Evolutionary conservation across 352 stramenopile genomes (phyloP).

Genomic region (Pythium plurisporium): DNA sequence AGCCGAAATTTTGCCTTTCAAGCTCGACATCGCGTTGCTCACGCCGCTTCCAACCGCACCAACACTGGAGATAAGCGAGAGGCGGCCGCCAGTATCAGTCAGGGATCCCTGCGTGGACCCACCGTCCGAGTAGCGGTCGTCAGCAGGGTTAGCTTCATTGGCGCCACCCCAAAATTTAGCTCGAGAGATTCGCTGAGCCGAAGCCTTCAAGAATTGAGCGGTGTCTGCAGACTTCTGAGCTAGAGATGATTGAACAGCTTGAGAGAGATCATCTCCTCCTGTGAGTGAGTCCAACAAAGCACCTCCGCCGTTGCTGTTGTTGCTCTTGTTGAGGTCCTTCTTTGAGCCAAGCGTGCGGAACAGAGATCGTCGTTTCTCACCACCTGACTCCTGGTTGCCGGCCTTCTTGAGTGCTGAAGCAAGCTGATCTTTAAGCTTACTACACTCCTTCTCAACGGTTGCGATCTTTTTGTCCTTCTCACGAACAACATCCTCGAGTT

Average conservation of each 20-base stretch:
- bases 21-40: constrained; percentile 53
- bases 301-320: constrained; percentile 20
- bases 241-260: constrained; percentile 50
- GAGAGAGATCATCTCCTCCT: constrained; percentile 28
- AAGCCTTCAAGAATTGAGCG: constrained; percentile 69
- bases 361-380: constrained; percentile 47
- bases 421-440: constrained; percentile 61
- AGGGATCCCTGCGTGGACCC: constrained; percentile 23
- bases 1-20: constrained; percentile 66
- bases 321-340: constrained; percentile 40
- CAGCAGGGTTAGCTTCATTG: constrained; percentile 29
- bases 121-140: constrained; percentile 47
- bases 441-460: constrained; percentile 59
- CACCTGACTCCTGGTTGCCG: constrained; percentile 29
- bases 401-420: constrained; percentile 15
- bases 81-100: constrained; percentile 36
- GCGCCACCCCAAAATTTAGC: constrained; percentile 55
- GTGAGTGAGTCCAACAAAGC: constrained; percentile 31
- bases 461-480: constrained; percentile 86
- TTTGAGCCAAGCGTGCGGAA: constrained; percentile 76
- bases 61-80: constrained; percentile 68
- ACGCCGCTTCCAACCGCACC: constrained; percentile 39
- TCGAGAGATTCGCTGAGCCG: constrained; percentile 59
- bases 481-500: constrained; percentile 65
- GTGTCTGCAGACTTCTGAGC: constrained; percentile 73